phyloP scores from a whole-genome alignment of 495 filamentous ascomycete genomes.

The Amniculicola lignicola region DNA sequence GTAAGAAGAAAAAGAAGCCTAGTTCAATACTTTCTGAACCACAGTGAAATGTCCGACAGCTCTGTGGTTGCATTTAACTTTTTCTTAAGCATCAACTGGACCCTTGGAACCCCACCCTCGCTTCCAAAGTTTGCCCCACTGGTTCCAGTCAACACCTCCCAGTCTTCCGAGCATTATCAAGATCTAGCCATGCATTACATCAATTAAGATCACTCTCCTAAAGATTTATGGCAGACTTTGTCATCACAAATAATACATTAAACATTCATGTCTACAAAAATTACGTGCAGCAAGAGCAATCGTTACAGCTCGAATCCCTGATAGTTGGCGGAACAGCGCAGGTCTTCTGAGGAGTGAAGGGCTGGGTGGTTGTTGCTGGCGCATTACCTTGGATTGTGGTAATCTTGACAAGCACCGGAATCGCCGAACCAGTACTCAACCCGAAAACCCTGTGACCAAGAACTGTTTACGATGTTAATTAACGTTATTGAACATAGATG shows the following conservation, averaged over 20 bases:
- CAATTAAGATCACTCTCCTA: not conserved
- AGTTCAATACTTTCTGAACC: too few species aligned
- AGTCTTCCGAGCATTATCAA: too few species aligned
- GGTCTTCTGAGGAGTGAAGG: conserved; percentile 16
- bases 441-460: conserved; percentile 36
- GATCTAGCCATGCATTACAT: too few species aligned
- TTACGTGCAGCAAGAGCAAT: conserved; percentile 29
- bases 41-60: too few species aligned
- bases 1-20: too few species aligned
- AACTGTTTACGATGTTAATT: conserved; percentile 13
- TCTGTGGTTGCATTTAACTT: too few species aligned
- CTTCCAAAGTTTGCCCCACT: too few species aligned
- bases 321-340: conserved; percentile 27
- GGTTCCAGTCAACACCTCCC: too few species aligned
- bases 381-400: conserved; percentile 28
- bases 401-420: conserved; percentile 40
- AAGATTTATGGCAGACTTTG: not conserved
- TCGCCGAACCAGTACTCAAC: conserved; percentile 37
- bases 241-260: not conserved
- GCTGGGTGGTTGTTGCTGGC: conserved; percentile 38
- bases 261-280: not conserved
- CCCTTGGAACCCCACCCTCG: too few species aligned
- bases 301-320: conserved; percentile 20
- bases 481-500: too few species aligned
- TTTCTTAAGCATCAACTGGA: too few species aligned